phyloP scores from a whole-genome alignment of 1,139 yeast genomes.

The Candida sp. region DNA sequence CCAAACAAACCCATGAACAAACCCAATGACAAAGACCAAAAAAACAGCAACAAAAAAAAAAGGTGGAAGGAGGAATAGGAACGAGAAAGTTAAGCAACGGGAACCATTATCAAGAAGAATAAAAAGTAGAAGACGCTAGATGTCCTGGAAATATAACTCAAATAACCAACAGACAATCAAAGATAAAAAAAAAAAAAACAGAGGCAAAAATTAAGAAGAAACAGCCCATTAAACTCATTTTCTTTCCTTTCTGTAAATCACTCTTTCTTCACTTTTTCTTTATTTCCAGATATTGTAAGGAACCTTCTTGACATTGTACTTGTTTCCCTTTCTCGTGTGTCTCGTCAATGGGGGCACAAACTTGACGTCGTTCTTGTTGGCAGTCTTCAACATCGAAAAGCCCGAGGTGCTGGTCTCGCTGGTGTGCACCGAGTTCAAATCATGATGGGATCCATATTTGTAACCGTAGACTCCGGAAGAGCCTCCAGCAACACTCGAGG shows the following conservation, averaged over 20 bases:
- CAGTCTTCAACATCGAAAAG: constrained; percentile 35
- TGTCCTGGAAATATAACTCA: background rate
- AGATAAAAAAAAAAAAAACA: background rate
- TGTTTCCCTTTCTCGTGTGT: constrained; percentile 24
- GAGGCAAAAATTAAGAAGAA: background rate
- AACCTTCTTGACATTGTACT: constrained; percentile 33
- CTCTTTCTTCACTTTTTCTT: constrained; percentile 4
- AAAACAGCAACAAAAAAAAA: background rate
- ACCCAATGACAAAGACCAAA: background rate
- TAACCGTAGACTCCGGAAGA: constrained; percentile 3
- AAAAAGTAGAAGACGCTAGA: background rate
- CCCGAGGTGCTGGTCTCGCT: constrained; percentile 34
- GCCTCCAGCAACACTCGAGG: constrained; percentile 1
- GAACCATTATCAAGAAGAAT: background rate
- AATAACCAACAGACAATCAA: constrained; percentile 1
- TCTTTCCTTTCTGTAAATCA: background rate
- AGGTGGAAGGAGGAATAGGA: background rate
- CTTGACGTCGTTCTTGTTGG: constrained; percentile 16
- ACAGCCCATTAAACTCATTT: constrained; percentile 3
- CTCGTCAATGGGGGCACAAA: constrained; percentile 23
- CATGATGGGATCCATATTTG: constrained; percentile 20
- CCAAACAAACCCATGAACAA: background rate
- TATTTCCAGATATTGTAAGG: constrained; percentile 32
- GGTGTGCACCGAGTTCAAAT: constrained; percentile 33
- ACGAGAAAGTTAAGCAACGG: background rate